Conservation (phyloP, 192 early-diverging fungal genomes). For the Mortierella claussenii region DNA sequence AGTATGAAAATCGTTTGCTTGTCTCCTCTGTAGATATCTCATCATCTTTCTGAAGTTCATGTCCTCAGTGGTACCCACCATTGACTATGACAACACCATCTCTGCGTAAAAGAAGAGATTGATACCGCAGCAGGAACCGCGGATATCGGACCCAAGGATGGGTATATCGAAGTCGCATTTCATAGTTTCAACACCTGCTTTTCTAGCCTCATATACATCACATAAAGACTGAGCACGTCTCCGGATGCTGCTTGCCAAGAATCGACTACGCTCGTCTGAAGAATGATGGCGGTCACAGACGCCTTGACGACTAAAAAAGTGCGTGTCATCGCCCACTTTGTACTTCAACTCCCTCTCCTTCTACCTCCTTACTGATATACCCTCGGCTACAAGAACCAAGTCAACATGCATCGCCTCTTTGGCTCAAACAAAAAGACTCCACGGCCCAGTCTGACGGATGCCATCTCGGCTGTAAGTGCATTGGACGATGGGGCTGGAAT, state of each 20-base stretch:
- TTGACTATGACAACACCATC: conserved; percentile 98
- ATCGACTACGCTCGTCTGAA: no score
- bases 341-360: background rate
- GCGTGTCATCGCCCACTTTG: no score
- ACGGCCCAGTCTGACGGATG: conserved; percentile 89
- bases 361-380: background rate
- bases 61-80: conserved; percentile 94
- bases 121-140: no score
- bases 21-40: conserved; percentile 67
- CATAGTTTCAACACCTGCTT: no score
- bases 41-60: conserved; percentile 98
- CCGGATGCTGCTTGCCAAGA: no score
- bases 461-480: conserved; percentile 76
- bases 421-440: conserved; percentile 88
- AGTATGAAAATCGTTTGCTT: background rate
- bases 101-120: conserved; percentile 70
- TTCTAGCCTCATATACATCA: no score
- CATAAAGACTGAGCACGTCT: no score
- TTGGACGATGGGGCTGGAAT: no score
- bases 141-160: no score
- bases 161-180: no score
- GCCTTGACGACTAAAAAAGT: no score
- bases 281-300: no score
- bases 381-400: background rate
- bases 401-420: conserved; percentile 91